Evolutionary conservation across 768 basidiomycete species (phyloP), one percentile per base, ranked within the genome.

Genomic region (Sarcomyxa edulis): DNA sequence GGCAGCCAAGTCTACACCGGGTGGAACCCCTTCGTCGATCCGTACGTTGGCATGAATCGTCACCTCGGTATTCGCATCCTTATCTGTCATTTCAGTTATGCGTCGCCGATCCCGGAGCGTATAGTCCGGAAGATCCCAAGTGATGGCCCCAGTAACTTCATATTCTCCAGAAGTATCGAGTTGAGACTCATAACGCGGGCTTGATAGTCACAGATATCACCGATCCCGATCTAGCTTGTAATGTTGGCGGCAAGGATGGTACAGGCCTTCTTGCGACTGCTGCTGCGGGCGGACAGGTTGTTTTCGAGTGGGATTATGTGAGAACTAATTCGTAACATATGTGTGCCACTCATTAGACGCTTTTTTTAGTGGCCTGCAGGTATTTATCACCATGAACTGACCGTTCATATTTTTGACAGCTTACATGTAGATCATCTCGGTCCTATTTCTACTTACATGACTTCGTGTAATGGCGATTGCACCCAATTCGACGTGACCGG

Each of bases 361-460:
- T 32, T 11, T n/a, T 42, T 27, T 16, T 33, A 68, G 66, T 66
- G 66, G 66, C 65, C 61, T 35, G 52, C 51, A 33, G 65, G 65
- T 64, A n/a, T 32, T 15, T 21, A 19, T 25, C 22, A 28, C 32
- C 23, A 27, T 43, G 25, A 14, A 19, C 14, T 19, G 5, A 18
- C 19, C 19, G 33, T 15, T 18, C 18, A 15, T 20, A 12, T 24
- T 28, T 11, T 11, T 24, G 19, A 12, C 10, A 37, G 7, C 4
- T 26, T 16, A 7, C 14, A 25, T 37, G 28, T 32, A 69, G 72
- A 72, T 47, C 73, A 72, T 50, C 57, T 66, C 50, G 71, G 72
- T 4, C 71, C 69, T 19, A 64, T 72, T 15, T 68, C 66, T 19
- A 72, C 68, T n/a, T 72, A 72, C 48, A 74, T 74, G 71, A 56